A percentile compares a stretch with the other conserved stretches of the same genome.
Conservation (phyloP, 805 yeast genomes). For the Sporopachydermia lactativora region DNA sequence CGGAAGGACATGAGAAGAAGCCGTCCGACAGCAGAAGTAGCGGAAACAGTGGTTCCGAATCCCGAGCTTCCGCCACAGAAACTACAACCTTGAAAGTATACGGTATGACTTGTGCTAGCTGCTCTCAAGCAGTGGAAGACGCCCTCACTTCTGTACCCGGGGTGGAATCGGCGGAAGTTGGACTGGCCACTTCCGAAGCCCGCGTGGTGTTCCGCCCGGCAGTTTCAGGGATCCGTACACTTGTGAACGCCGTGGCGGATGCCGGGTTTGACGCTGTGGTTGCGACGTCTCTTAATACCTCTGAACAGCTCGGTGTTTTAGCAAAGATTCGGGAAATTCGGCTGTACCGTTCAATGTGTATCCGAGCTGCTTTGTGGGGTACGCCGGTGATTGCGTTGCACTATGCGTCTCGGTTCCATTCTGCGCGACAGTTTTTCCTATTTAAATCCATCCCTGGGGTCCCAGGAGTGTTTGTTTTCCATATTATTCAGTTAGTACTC, state of each 20-base stretch:
- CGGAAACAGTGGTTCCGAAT: neutral
- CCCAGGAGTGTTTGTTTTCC: conserved; percentile 53
- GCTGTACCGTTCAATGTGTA: conserved; percentile 50
- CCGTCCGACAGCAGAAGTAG: conserved; percentile 2
- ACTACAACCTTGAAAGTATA: conserved; percentile 23
- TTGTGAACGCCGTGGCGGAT: conserved; percentile 38
- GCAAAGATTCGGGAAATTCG: conserved; percentile 57
- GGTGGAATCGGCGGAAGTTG: conserved; percentile 33
- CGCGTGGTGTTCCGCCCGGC: conserved; percentile 34
- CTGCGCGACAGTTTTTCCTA: conserved; percentile 18
- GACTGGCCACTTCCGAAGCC: conserved; percentile 41
- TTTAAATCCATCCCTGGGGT: conserved; percentile 24
- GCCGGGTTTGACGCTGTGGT: conserved; percentile 40
- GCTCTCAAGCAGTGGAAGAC: conserved; percentile 34
- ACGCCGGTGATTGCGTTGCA: conserved; percentile 38
- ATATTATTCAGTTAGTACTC: conserved; percentile 42
- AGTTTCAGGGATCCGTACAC: conserved; percentile 47
- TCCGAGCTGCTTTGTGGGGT: conserved; percentile 40
- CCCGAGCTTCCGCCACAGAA: conserved; percentile 3
- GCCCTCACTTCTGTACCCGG: conserved; percentile 33
- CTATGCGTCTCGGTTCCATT: conserved; percentile 35
- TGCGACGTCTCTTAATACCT: conserved; percentile 20
- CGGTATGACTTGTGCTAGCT: conserved; percentile 53
- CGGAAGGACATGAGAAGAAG: conserved; percentile 6
- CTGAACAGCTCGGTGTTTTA: conserved; percentile 55